Conservation (phyloP, 2,329 filamentous ascomycete species). For the Huntiella decipiens region DNA sequence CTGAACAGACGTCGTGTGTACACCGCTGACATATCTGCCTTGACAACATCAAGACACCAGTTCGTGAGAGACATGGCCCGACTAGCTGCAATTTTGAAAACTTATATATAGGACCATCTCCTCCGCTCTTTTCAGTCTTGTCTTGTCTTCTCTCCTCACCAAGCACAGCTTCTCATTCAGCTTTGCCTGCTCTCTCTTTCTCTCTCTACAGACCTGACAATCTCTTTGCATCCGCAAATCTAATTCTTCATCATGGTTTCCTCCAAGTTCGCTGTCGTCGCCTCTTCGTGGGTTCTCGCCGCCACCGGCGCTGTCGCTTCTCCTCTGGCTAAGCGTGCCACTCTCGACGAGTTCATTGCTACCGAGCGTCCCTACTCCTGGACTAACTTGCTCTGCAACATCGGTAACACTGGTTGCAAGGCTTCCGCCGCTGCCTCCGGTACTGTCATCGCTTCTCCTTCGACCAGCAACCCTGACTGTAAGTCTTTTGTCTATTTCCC, state of each 20-base stretch:
- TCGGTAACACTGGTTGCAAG: conserved; percentile 34
- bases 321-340: conserved; percentile 7
- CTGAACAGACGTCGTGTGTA: too few species aligned
- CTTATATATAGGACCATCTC: conserved; percentile 10
- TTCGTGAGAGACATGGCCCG: not conserved
- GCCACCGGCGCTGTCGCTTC: conserved; percentile 9
- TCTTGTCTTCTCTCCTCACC: conserved; percentile 9
- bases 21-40: not conserved
- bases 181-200: conserved; percentile 5
- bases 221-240: not conserved
- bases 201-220: not conserved
- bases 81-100: conserved; percentile 4
- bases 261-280: conserved; percentile 7
- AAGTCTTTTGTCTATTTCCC: conserved; percentile 15
- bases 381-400: conserved; percentile 36
- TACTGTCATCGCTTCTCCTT: conserved; percentile 38
- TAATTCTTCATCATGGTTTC: conserved; percentile 9
- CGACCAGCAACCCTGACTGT: conserved; percentile 35
- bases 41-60: not conserved
- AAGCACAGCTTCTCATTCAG: conserved; percentile 9
- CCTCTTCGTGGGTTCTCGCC: conserved; percentile 9
- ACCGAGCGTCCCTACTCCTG: conserved; percentile 33
- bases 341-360: conserved; percentile 31
- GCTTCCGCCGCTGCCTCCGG: conserved; percentile 28
- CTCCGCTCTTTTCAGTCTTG: conserved; percentile 3